These are phyloP conservation scores for Cupressus sempervirens DNA, from an alignment of 75 land plant genomes.

Conservation along the genomic window DNA sequence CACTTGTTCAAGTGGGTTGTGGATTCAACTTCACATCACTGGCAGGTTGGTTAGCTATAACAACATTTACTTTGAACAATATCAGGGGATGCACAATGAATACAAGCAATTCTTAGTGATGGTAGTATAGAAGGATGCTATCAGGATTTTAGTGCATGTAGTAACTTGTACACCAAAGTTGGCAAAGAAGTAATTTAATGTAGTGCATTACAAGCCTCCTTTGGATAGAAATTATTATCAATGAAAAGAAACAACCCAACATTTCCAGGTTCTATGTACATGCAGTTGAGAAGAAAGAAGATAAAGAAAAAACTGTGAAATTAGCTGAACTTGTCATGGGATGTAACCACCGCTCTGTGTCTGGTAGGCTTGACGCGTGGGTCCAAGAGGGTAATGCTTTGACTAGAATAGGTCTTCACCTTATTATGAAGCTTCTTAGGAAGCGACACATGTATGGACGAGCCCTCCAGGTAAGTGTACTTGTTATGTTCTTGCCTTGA, in stretches of 20 bases:
- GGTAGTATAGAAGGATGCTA: not conserved
- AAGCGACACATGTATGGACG: conserved; percentile 9
- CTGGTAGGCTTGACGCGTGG: conserved; percentile 25
- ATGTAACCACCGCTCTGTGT: not conserved
- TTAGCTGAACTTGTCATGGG: conserved; percentile 1
- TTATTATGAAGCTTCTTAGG: conserved; percentile 12
- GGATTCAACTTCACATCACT: not conserved
- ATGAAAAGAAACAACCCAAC: no score
- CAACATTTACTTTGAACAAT: not conserved
- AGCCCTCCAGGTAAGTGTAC: conserved; percentile 29
- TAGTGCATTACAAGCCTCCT: not conserved
- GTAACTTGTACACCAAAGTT: not conserved
- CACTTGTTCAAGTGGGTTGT: not conserved
- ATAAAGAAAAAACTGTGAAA: not conserved
- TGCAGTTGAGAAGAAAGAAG: not conserved
- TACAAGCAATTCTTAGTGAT: not conserved
- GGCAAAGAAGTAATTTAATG: not conserved
- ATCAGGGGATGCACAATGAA: not conserved
- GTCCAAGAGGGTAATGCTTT: conserved; percentile 32
- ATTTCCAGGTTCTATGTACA: not conserved
- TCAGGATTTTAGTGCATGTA: not conserved
- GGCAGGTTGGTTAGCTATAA: not conserved
- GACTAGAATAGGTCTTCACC: not conserved
- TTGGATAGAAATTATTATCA: not conserved
- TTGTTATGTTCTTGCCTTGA: not conserved